A percentile compares a stretch with the other conserved stretches of the same genome.
Conservation (phyloP, 345 rosid genomes). For the Bruguiera gymnorhiza region DNA sequence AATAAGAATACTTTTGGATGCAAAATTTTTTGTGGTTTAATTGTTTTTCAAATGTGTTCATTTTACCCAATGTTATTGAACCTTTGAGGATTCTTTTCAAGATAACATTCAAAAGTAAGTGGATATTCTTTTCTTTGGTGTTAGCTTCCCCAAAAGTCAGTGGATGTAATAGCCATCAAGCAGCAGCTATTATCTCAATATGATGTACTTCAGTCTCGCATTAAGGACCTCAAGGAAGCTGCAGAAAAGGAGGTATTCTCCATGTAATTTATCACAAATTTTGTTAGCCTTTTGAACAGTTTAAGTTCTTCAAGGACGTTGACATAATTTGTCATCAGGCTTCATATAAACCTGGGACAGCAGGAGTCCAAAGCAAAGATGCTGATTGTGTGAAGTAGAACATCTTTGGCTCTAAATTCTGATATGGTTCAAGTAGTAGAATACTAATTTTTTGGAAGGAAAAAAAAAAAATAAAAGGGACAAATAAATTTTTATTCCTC, state of each 20-base stretch:
- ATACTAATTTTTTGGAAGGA: too few relatives aligned
- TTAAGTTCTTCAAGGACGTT: neutral
- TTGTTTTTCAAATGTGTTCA: neutral
- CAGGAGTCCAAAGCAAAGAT: too few relatives aligned
- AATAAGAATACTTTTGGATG: neutral
- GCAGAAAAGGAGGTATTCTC: conserved; percentile 73
- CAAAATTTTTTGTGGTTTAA: neutral
- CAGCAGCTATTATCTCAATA: conserved; percentile 90
- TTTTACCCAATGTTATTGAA: neutral
- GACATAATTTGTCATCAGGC: neutral
- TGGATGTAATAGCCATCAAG: conserved; percentile 57
- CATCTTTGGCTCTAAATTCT: too few relatives aligned
- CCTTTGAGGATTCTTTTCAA: neutral
- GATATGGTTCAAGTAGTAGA: too few relatives aligned
- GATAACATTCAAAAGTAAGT: conserved; percentile 1
- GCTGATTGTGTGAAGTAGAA: too few relatives aligned
- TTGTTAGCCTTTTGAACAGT: conserved; percentile 2
- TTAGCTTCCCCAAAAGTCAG: conserved; percentile 83
- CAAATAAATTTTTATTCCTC: too few relatives aligned
- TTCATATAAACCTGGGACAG: neutral
- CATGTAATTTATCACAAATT: conserved; percentile 1
- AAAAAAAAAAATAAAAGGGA: too few relatives aligned
- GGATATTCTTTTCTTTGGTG: conserved; percentile 15
- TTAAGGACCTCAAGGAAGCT: conserved; percentile 73
- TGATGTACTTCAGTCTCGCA: conserved; percentile 79